Evolutionary conservation across 2,329 filamentous ascomycete species (phyloP).

Genomic region (Teratosphaeria epicoccoides): DNA sequence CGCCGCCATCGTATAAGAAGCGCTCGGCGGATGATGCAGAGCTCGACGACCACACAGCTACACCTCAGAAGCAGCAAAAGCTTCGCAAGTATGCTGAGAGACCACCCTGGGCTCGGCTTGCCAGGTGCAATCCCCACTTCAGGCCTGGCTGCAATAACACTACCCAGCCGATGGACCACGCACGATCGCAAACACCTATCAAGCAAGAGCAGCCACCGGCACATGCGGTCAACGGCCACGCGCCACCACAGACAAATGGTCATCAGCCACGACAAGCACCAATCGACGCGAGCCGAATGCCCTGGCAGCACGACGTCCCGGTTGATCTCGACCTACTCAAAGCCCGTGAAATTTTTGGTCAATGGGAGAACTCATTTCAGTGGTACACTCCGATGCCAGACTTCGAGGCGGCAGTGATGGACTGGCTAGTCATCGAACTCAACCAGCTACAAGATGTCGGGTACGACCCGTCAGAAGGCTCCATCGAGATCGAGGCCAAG

Average conservation of each 20-base stretch:
- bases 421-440: constrained; percentile 20
- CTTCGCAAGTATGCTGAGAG: constrained; percentile 20
- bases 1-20: constrained; percentile 11
- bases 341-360: constrained; percentile 15
- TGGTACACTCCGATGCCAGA: constrained; percentile 16
- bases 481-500: constrained; percentile 91
- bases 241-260: constrained; percentile 4
- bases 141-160: constrained; percentile 2
- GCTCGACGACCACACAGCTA: constrained; percentile 1
- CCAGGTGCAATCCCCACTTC: constrained; percentile 18
- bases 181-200: constrained; percentile 1
- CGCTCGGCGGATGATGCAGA: constrained; percentile 15
- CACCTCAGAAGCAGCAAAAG: constrained; percentile 17
- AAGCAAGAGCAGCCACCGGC: constrained; percentile 2
- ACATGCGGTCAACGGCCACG: background rate
- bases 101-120: constrained; percentile 25
- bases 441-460: constrained; percentile 40
- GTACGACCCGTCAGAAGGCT: constrained; percentile 51
- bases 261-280: background rate
- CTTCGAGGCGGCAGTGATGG: constrained; percentile 15
- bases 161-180: background rate
- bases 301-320: constrained; percentile 10
- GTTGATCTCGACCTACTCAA: constrained; percentile 18
- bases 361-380: constrained; percentile 23
- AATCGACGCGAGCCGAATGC: background rate